Evolutionary conservation across 805 yeast species (phyloP).

Genomic region (Candida wancherniae): DNA sequence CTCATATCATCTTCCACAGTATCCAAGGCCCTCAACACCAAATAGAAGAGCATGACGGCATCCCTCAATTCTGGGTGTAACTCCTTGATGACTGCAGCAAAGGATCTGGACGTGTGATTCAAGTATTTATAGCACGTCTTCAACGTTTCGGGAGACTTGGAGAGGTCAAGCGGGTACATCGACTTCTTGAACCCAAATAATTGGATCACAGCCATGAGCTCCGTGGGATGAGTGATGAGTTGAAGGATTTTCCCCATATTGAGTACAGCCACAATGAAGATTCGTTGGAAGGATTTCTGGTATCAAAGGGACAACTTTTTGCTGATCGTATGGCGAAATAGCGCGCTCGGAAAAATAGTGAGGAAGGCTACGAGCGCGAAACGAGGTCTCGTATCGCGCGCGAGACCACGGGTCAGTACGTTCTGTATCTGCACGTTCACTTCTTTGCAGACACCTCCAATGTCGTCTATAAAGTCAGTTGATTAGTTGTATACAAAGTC

Average conservation of each 20-base stretch:
- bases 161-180: slow-evolving; percentile 44
- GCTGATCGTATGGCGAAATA: too few species aligned
- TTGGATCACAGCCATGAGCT: slow-evolving; percentile 63
- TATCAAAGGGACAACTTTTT: too few species aligned
- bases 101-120: slow-evolving; percentile 75
- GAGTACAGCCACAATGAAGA: too few species aligned
- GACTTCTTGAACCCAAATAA: slow-evolving; percentile 50
- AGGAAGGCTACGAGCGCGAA: too few species aligned
- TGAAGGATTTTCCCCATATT: slow-evolving; percentile 59
- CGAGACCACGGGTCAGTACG: too few species aligned
- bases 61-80: slow-evolving; percentile 84
- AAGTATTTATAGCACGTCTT: slow-evolving; percentile 65
- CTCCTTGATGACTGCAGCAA: slow-evolving; percentile 89
- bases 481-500: too few species aligned
- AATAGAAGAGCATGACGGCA: slow-evolving; percentile 77
- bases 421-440: too few species aligned
- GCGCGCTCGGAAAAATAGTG: too few species aligned
- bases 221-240: slow-evolving; percentile 64
- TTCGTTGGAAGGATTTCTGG: too few species aligned
- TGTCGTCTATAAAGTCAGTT: too few species aligned
- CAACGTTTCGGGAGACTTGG: slow-evolving; percentile 27
- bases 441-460: too few species aligned
- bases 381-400: too few species aligned
- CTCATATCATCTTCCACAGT: slow-evolving; percentile 97
- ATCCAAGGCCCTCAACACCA: slow-evolving; percentile 85